Evolutionary conservation across 2,329 filamentous ascomycete species (phyloP).

Genomic region (Venturia nashicola): DNA sequence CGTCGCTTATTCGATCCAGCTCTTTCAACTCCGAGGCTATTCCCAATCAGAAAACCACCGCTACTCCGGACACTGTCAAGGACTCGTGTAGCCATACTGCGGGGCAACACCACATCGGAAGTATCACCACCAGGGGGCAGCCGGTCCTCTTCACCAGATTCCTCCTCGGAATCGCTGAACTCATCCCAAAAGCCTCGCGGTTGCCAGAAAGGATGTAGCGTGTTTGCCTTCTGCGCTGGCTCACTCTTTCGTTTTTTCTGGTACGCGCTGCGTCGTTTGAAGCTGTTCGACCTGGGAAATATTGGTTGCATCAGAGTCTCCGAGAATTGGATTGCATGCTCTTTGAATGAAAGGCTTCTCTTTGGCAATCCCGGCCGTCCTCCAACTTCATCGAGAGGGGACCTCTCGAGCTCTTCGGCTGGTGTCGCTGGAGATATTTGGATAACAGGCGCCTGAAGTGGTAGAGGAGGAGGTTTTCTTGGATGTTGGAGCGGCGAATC

Average conservation of each 20-base stretch:
- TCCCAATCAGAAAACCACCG: slow-evolving; percentile 39
- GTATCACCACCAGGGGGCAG: slow-evolving; percentile 35
- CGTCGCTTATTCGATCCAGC: slow-evolving; percentile 31
- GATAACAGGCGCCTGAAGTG: slow-evolving; percentile 29
- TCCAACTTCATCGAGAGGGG: slow-evolving; percentile 15
- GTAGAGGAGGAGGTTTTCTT: slow-evolving; percentile 41
- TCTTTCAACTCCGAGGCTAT: slow-evolving; percentile 43
- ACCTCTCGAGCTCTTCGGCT: slow-evolving; percentile 28
- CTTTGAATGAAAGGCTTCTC: slow-evolving; percentile 18
- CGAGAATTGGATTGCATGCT: slow-evolving; percentile 10
- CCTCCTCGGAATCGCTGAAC: slow-evolving; percentile 29
- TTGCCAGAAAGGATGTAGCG: slow-evolving; percentile 49
- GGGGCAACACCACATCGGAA: slow-evolving; percentile 18
- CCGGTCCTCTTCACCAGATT: slow-evolving; percentile 20
- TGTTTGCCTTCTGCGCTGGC: slow-evolving; percentile 22
- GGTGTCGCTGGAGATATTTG: slow-evolving; percentile 45
- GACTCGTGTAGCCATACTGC: slow-evolving; percentile 18
- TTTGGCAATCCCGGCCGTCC: slow-evolving; percentile 21
- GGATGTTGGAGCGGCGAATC: slow-evolving; percentile 48
- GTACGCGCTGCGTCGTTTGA: slow-evolving; percentile 14
- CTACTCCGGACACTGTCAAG: slow-evolving; percentile 26
- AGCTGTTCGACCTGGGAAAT: slow-evolving; percentile 1
- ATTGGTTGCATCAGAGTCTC: slow-evolving; percentile 8
- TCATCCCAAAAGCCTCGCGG: slow-evolving; percentile 53
- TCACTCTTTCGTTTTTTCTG: slow-evolving; percentile 14